Base-by-base conservation (phyloP, 2,329 filamentous ascomycete species). In the Mycosphaerella sp. region DNA sequence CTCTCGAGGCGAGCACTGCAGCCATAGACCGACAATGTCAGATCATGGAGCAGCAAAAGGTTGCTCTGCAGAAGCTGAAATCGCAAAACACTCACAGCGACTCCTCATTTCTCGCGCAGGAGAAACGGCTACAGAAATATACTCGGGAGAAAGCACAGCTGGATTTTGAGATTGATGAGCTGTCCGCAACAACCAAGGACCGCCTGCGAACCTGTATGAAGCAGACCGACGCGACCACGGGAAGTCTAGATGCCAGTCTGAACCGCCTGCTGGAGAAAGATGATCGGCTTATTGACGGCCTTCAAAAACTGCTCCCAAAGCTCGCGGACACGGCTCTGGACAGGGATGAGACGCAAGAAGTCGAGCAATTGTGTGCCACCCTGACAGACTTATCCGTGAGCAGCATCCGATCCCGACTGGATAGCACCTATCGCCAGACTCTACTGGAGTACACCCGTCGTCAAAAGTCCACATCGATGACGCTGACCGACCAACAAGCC, bases 241-340 rank as follows among this genome's bases (percentile, higher is more conserved):
- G 72, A 1, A 69, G 70, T 2, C 66, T 84, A 12, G 76, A 75
- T 45, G 72, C 76, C 52, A 76, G 75, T 0, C 70, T 86, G 7
- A 73, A 75, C 7, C 79, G 81, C 2, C 51, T 67, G 4, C 54
- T 70, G 5, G 67, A 68, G 39, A 69, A 67, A 1, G 85, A 89
- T 56, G 84, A 88, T 64, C 82, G 80, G 57, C 73, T 87, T 2
- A 71, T 88, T 1, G 74, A 78, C 17, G 82, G 82, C 55, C 72
- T 89, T 2, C 82, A 86, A 64, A 86, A 85, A 59, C 75, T 88
- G 1, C 78, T 83, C 0, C 78, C 77, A 55, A 82, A 84, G 59
- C 74, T 87, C 3, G 74, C 81, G 1, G 60, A 65, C 2, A 60
- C 67, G 8, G 73, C 74, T 4, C 74, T 78, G 45, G 72, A 78